A percentile compares a stretch with the other conserved stretches of the same genome.
Conservation (phyloP, 306 rosid species). For the Trichosanthes truncata region DNA sequence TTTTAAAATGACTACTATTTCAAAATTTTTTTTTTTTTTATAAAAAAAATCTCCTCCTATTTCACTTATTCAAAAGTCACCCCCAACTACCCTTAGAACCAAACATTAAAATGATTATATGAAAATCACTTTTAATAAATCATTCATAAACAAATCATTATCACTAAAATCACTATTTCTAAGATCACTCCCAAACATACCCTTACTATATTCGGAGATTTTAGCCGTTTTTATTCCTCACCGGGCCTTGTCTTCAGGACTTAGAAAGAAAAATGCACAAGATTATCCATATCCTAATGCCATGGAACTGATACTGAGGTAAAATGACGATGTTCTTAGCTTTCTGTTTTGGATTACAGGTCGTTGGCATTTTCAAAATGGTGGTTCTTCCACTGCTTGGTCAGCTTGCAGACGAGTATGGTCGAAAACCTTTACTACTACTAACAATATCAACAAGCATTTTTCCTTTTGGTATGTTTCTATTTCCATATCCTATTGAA, state of each 20-base stretch:
- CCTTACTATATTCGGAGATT: background rate
- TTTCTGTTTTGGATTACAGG: constrained; percentile 20
- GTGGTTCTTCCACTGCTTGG: constrained; percentile 68
- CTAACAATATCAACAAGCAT: constrained; percentile 49
- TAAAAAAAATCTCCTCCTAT: background rate
- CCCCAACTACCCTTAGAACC: background rate
- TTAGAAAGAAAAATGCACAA: background rate
- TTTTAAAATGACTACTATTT: background rate
- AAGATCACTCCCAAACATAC: background rate
- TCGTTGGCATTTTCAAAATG: constrained; percentile 76
- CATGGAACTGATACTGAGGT: background rate
- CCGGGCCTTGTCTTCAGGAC: background rate
- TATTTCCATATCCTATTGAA: background rate
- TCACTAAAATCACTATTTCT: background rate
- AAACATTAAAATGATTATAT: no score
- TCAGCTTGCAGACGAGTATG: constrained; percentile 77
- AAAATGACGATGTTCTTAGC: background rate
- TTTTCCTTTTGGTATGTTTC: constrained; percentile 50
- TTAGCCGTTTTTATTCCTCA: background rate
- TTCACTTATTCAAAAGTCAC: no score
- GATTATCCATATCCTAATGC: background rate
- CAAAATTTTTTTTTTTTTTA: background rate
- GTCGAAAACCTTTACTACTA: constrained; percentile 70
- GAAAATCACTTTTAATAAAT: background rate
- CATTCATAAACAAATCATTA: background rate